Conservation (phyloP, 345 rosid genomes). For the Dovyalis caffra region DNA sequence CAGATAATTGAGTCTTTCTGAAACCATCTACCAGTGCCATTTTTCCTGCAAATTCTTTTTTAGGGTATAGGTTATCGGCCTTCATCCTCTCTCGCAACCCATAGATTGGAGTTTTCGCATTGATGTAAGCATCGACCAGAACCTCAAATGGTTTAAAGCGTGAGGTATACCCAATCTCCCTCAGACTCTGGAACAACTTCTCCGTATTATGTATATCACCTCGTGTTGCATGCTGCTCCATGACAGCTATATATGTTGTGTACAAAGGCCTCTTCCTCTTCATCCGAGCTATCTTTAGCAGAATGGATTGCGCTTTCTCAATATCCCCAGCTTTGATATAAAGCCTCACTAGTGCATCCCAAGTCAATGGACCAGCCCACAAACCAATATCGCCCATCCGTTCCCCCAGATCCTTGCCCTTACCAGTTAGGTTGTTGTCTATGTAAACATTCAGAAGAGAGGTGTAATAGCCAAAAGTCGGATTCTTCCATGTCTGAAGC, state of each 20-base stretch:
- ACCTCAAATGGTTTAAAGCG: constrained; percentile 3
- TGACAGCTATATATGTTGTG: not conserved
- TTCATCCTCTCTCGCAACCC: constrained; percentile 78
- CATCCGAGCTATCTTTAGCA: not conserved
- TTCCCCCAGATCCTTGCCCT: constrained; percentile 18
- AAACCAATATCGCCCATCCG: constrained; percentile 10
- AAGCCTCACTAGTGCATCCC: constrained; percentile 19
- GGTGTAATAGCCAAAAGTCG: not conserved
- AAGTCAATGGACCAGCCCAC: not conserved
- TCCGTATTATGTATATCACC: constrained; percentile 23
- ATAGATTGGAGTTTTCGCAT: constrained; percentile 52
- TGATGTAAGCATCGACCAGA: constrained; percentile 20
- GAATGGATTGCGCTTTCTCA: constrained; percentile 13
- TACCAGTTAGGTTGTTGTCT: constrained; percentile 5
- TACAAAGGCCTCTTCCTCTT: constrained; percentile 6
- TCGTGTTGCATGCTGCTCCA: constrained; percentile 20
- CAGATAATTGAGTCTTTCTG: constrained; percentile 53
- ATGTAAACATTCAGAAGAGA: constrained; percentile 10
- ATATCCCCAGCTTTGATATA: constrained; percentile 19
- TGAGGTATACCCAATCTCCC: not conserved
- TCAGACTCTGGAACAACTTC: constrained; percentile 13
- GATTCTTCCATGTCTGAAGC: constrained; percentile 12
- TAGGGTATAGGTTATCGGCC: constrained; percentile 71
- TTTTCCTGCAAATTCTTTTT: constrained; percentile 38
- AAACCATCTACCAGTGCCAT: constrained; percentile 56